phyloP scores from a whole-genome alignment of 257 asterid genomes.

The Striga asiatica region DNA sequence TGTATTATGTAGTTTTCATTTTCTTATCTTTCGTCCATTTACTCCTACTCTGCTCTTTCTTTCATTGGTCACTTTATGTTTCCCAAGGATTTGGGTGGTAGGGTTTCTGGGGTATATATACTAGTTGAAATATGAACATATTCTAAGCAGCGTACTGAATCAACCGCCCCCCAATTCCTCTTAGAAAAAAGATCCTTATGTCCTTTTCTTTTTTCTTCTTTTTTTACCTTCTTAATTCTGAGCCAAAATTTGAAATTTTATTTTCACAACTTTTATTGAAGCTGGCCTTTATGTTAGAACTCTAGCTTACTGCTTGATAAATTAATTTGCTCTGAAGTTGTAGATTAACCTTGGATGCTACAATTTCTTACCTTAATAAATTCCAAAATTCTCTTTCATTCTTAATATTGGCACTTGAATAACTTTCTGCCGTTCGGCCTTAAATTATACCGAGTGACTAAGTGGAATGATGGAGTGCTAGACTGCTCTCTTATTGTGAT shows the following conservation, averaged over 20 bases:
- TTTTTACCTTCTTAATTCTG: too few relatives aligned
- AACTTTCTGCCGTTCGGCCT: not conserved
- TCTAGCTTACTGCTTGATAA: not conserved
- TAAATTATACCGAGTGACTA: not conserved
- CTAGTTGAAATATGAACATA: not conserved
- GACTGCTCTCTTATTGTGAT: not conserved
- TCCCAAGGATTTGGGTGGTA: not conserved
- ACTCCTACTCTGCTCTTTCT: not conserved
- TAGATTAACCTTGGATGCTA: slow-evolving; percentile 1
- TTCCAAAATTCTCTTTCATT: not conserved
- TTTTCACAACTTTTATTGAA: not conserved
- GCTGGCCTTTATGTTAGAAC: not conserved
- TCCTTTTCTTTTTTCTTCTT: too few relatives aligned
- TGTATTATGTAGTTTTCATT: not conserved
- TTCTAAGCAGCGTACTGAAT: not conserved
- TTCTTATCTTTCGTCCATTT: not conserved
- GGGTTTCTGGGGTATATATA: too few relatives aligned
- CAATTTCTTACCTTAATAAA: not conserved
- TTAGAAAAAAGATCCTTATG: too few relatives aligned
- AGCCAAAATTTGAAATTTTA: too few relatives aligned
- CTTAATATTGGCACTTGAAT: not conserved
- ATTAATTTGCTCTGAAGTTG: not conserved
- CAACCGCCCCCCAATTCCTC: too few relatives aligned
- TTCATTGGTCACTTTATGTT: not conserved
- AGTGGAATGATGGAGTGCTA: not conserved